Percentiles rank a stretch among this genome's conserved stretches.
These are phyloP conservation scores for Helotiales sp. DNA, from an alignment of 2,329 filamentous ascomycete genomes.

Conservation along the genomic window DNA sequence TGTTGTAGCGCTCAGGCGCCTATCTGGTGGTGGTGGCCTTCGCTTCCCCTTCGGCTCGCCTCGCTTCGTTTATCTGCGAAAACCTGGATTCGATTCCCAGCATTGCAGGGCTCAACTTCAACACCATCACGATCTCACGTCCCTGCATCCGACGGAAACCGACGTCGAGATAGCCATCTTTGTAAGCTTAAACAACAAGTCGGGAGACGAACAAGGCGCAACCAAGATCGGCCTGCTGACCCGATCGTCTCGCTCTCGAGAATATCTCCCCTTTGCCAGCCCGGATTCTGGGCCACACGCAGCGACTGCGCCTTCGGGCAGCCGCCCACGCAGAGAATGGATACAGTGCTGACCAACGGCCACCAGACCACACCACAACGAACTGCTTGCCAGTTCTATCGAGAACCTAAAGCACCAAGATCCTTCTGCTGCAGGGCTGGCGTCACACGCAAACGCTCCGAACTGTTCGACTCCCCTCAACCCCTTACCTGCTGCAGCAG, in stretches of 20 bases:
- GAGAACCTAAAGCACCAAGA: neutral
- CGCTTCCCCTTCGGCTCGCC: neutral
- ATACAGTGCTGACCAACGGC: neutral
- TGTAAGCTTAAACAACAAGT: neutral
- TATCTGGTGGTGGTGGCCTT: neutral
- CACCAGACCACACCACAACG: neutral
- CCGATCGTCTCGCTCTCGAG: conserved; percentile 2
- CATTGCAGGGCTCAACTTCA: neutral
- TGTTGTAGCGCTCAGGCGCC: neutral
- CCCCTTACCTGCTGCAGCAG: neutral
- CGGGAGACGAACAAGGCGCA: neutral
- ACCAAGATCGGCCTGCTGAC: conserved; percentile 4
- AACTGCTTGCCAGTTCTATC: neutral
- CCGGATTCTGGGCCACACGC: neutral
- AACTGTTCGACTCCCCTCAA: neutral
- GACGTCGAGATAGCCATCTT: neutral
- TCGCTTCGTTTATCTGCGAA: neutral
- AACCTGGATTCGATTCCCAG: neutral
- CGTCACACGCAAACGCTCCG: neutral
- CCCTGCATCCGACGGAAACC: neutral
- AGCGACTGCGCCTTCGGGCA: neutral
- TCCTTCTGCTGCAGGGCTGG: neutral
- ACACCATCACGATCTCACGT: neutral
- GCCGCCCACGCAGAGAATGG: neutral
- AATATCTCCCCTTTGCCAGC: neutral